These are phyloP conservation scores for Pichia norvegensis DNA, from an alignment of 1,139 yeast species.

Conservation along the genomic window DNA sequence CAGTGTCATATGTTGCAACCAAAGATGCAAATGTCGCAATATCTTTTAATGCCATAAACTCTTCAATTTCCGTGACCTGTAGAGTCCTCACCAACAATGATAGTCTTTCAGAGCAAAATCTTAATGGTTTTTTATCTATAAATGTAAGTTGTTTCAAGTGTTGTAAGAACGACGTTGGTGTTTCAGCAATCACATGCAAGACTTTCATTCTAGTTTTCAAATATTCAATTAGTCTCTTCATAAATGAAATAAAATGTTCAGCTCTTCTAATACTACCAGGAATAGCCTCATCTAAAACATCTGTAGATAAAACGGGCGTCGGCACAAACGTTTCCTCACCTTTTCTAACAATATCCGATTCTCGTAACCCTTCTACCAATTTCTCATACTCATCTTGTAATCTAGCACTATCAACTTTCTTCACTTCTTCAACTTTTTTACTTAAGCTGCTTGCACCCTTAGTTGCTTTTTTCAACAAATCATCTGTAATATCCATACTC, in stretches of 20 bases:
- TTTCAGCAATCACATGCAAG: slow-evolving; percentile 90
- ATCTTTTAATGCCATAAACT: slow-evolving; percentile 85
- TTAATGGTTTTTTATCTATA: slow-evolving; percentile 82
- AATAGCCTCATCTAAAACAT: slow-evolving; percentile 80
- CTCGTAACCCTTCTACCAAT: slow-evolving; percentile 80
- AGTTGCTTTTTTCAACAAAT: slow-evolving; percentile 67
- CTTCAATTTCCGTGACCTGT: slow-evolving; percentile 84
- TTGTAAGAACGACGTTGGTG: slow-evolving; percentile 85
- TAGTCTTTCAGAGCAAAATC: slow-evolving; percentile 87
- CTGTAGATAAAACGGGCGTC: slow-evolving; percentile 81
- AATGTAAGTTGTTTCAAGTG: slow-evolving; percentile 90
- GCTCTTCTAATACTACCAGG: slow-evolving; percentile 97
- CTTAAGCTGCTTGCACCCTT: slow-evolving; percentile 77
- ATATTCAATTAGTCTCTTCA: slow-evolving; percentile 88
- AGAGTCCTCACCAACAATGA: slow-evolving; percentile 82
- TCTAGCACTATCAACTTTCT: slow-evolving; percentile 71
- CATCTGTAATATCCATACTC: slow-evolving; percentile 81
- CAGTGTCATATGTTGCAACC: slow-evolving; percentile 89
- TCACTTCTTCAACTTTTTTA: slow-evolving; percentile 72
- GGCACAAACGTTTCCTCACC: slow-evolving; percentile 69
- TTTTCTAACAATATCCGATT: slow-evolving; percentile 56
- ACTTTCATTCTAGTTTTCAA: slow-evolving; percentile 96
- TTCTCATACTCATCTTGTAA: slow-evolving; percentile 86
- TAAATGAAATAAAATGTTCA: slow-evolving; percentile 89
- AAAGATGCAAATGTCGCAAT: slow-evolving; percentile 95